Percentiles rank a stretch among this genome's conserved stretches.
Evolutionary conservation across 1,284 basidiomycete species (phyloP).

Genomic region (Cryptococcus hybrid): DNA sequence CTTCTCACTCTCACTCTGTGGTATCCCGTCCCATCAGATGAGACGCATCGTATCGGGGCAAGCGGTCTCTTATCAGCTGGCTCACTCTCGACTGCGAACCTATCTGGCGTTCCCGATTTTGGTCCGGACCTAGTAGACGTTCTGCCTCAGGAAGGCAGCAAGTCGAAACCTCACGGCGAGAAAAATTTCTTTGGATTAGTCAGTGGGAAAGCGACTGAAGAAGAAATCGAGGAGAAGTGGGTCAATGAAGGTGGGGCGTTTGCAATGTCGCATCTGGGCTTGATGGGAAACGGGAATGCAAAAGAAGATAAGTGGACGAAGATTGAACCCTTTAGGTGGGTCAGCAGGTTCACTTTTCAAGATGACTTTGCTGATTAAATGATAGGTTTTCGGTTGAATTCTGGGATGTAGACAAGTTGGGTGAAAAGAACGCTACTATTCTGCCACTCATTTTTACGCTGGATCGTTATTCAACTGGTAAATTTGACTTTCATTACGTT

Average conservation of each 20-base stretch:
- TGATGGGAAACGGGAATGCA: conserved; percentile 1
- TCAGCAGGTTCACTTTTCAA: background rate
- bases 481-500: conserved; percentile 1
- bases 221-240: conserved; percentile 36
- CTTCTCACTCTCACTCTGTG: conserved; percentile 50
- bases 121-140: conserved; percentile 46
- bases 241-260: conserved; percentile 18
- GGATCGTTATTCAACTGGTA: conserved; percentile 40
- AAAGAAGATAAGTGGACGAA: conserved; percentile 42
- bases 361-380: background rate
- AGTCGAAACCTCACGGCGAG: conserved; percentile 39
- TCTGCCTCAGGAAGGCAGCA: conserved; percentile 39
- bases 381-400: conserved; percentile 72
- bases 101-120: conserved; percentile 37
- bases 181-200: conserved; percentile 50
- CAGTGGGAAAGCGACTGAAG: conserved; percentile 21
- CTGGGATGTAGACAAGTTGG: conserved; percentile 77
- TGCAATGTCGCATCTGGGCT: conserved; percentile 5
- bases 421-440: conserved; percentile 67
- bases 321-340: conserved; percentile 61
- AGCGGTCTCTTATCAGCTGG: conserved; percentile 52
- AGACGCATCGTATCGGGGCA: conserved; percentile 77
- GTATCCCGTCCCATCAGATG: conserved; percentile 71
- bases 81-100: conserved; percentile 1
- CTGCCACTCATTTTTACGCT: conserved; percentile 53